Evolutionary conservation across 2,329 filamentous ascomycete genomes (phyloP).

Genomic region (Cladosporium halotolerans): DNA sequence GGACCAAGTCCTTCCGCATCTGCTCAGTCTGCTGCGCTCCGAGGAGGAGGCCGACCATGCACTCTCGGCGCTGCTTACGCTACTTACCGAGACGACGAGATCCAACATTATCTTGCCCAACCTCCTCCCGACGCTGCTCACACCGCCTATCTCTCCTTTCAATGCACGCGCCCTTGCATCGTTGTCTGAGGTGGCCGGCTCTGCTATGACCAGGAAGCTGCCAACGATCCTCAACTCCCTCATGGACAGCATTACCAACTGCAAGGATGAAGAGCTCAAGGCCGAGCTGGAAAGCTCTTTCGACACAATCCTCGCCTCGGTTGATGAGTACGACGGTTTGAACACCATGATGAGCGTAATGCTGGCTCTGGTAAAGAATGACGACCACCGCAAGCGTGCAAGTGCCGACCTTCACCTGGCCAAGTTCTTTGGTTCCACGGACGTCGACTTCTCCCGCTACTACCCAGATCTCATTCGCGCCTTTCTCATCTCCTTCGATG

Average conservation of each 20-base stretch:
- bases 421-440: constrained; percentile 74
- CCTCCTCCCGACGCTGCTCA: constrained; percentile 86
- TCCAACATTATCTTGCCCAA: constrained; percentile 97
- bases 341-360: constrained; percentile 95
- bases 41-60: constrained; percentile 88
- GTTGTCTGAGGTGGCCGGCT: constrained; percentile 81
- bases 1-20: constrained; percentile 87
- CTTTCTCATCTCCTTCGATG: constrained; percentile 86
- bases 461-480: constrained; percentile 91
- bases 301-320: constrained; percentile 81
- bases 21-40: constrained; percentile 80
- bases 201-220: constrained; percentile 83
- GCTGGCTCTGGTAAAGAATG: constrained; percentile 79
- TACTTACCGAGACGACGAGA: constrained; percentile 86
- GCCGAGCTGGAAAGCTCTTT: constrained; percentile 73
- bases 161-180: constrained; percentile 93
- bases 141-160: constrained; percentile 85
- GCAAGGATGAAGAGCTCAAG: constrained; percentile 67
- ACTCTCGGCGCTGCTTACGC: constrained; percentile 81
- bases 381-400: constrained; percentile 79
- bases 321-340: constrained; percentile 92
- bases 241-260: constrained; percentile 82
- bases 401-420: constrained; percentile 72
- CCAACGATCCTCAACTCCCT: constrained; percentile 87
- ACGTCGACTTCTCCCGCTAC: constrained; percentile 89